phyloP scores from a whole-genome alignment of 1,284 basidiomycete species.

The Leccinum pallidistipes region DNA sequence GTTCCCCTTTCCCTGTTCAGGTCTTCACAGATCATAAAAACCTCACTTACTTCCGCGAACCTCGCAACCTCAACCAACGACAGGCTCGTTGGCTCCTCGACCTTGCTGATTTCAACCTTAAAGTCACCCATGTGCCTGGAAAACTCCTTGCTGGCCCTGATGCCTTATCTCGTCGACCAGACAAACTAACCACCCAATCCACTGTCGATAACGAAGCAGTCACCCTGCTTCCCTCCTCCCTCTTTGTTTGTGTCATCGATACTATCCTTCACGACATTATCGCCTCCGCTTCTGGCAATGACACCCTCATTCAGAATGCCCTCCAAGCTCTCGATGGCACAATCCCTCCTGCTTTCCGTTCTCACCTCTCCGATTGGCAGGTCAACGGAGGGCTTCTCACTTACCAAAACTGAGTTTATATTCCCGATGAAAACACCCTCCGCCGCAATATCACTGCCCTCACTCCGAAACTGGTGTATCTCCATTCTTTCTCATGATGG shows the following conservation, averaged over 20 bases:
- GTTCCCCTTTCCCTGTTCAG: too few species aligned
- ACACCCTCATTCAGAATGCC: background rate
- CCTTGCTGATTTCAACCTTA: too few species aligned
- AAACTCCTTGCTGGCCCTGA: too few species aligned
- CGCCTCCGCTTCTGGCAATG: background rate
- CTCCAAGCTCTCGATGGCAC: background rate
- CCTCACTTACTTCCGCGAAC: too few species aligned
- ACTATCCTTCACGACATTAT: background rate
- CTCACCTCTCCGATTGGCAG: background rate
- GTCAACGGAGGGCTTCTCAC: fast-evolving
- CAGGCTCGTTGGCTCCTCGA: too few species aligned
- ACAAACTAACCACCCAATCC: too few species aligned
- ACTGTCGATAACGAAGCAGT: background rate
- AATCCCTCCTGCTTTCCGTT: background rate
- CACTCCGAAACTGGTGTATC: too few species aligned
- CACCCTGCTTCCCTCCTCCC: background rate
- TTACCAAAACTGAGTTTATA: background rate
- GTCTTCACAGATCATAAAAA: too few species aligned
- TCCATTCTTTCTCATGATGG: too few species aligned
- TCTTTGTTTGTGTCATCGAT: background rate
- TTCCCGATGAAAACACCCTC: background rate
- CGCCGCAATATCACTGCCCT: background rate
- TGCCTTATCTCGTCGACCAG: too few species aligned
- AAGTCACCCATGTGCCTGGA: too few species aligned
- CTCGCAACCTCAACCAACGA: too few species aligned